phyloP scores from a whole-genome alignment of 257 asterid genomes.

The Gardenia jasminoides region DNA sequence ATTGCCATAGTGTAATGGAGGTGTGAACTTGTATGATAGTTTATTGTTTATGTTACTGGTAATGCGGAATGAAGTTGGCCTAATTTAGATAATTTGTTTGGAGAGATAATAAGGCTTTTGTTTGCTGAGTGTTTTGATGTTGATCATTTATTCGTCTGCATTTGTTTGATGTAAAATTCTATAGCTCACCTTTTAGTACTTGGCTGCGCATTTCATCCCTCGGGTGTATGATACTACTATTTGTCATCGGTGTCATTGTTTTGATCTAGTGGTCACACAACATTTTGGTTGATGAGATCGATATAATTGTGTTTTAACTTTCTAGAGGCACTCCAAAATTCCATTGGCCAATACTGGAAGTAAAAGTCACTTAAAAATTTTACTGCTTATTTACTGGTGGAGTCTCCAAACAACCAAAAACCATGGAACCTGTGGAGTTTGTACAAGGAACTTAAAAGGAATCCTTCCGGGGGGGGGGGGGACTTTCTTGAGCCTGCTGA shows the following conservation, averaged over 20 bases:
- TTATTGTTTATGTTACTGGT: conserved; percentile 7
- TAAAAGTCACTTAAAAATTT: neutral
- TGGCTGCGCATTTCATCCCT: neutral
- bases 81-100: neutral
- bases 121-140: no score
- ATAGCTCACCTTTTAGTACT: neutral
- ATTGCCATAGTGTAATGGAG: conserved; percentile 62
- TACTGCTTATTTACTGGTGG: neutral
- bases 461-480: no score
- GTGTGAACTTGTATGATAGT: conserved; percentile 46
- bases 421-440: neutral
- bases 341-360: neutral
- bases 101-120: neutral
- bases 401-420: neutral
- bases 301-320: neutral
- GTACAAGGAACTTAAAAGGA: neutral
- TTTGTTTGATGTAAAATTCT: neutral
- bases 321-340: neutral
- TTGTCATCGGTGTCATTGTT: neutral
- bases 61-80: neutral
- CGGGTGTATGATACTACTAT: neutral
- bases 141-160: neutral
- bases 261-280: neutral
- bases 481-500: neutral
- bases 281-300: neutral